phyloP scores from a whole-genome alignment of 192 early-diverging fungal species.

The Coemansia sp. region DNA sequence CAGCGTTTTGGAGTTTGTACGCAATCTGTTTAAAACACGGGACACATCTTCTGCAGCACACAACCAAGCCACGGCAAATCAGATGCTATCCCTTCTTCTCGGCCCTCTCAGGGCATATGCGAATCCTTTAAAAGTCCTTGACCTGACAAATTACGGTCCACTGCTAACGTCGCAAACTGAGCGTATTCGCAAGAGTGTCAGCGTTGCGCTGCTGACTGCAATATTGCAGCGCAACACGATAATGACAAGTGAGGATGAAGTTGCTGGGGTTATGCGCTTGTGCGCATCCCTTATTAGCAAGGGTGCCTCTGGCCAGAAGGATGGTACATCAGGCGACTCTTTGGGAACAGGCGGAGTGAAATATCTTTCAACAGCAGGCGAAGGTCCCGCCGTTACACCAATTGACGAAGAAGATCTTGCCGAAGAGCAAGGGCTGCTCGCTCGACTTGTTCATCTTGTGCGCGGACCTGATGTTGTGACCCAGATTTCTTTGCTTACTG shows the following conservation, averaged over 20 bases:
- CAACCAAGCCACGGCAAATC: conserved; percentile 66
- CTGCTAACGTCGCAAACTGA: conserved; percentile 83
- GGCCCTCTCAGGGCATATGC: conserved; percentile 79
- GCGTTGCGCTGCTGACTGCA: conserved; percentile 70
- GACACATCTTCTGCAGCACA: conserved; percentile 73
- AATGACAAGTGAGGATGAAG: conserved; percentile 46
- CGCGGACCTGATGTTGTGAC: conserved; percentile 69
- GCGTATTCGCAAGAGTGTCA: conserved; percentile 79
- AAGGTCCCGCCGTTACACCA: conserved; percentile 17
- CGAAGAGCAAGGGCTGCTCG: conserved; percentile 90
- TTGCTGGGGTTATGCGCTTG: conserved; percentile 43
- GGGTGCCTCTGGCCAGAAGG: neutral
- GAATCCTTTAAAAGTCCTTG: conserved; percentile 64
- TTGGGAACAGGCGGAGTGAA: neutral
- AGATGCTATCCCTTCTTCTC: conserved; percentile 81
- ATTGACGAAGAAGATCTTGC: conserved; percentile 87
- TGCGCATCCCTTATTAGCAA: conserved; percentile 40
- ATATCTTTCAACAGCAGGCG: conserved; percentile 6
- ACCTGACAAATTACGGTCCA: conserved; percentile 79
- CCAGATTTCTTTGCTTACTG: conserved; percentile 81
- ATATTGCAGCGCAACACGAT: conserved; percentile 68
- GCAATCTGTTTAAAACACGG: conserved; percentile 63
- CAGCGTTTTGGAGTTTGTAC: conserved; percentile 88
- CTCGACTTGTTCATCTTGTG: conserved; percentile 76
- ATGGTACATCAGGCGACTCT: neutral